Percentiles rank a stretch among this genome's conserved stretches.
Evolutionary conservation across 1,139 yeast genomes (phyloP).

Genomic region (Suhomyces chickasaworum): DNA sequence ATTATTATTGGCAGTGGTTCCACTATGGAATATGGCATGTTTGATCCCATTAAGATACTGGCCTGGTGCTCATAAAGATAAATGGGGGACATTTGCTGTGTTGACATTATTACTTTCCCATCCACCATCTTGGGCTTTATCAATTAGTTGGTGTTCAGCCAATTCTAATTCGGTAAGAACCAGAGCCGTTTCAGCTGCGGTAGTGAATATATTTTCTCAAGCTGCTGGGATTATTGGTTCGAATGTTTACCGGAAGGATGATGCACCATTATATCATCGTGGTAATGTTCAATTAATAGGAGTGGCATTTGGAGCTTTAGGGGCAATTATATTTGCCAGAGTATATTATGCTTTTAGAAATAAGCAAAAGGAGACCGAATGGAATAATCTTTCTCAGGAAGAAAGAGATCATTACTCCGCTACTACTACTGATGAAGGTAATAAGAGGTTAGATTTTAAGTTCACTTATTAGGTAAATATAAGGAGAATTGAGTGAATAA

Average conservation of each 20-base stretch:
- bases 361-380: constrained; percentile 40
- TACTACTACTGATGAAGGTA: constrained; percentile 52
- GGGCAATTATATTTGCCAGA: constrained; percentile 15
- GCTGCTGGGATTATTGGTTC: constrained; percentile 18
- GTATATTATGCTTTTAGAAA: constrained; percentile 52
- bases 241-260: constrained; percentile 19
- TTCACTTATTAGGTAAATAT: constrained; percentile 29
- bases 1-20: constrained; percentile 14
- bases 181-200: constrained; percentile 23
- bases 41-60: constrained; percentile 21
- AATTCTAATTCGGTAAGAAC: constrained; percentile 22
- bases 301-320: constrained; percentile 17
- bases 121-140: constrained; percentile 18
- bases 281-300: constrained; percentile 19
- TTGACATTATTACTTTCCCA: constrained; percentile 20
- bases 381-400: constrained; percentile 51
- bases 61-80: constrained; percentile 20
- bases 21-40: constrained; percentile 17
- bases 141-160: constrained; percentile 22
- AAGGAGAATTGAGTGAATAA: no score
- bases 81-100: constrained; percentile 24
- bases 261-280: constrained; percentile 20
- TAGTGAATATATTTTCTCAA: constrained; percentile 22
- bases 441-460: constrained; percentile 55
- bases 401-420: constrained; percentile 48